Evolutionary conservation across 805 yeast genomes (phyloP).

Genomic region (Clavispora fructus): DNA sequence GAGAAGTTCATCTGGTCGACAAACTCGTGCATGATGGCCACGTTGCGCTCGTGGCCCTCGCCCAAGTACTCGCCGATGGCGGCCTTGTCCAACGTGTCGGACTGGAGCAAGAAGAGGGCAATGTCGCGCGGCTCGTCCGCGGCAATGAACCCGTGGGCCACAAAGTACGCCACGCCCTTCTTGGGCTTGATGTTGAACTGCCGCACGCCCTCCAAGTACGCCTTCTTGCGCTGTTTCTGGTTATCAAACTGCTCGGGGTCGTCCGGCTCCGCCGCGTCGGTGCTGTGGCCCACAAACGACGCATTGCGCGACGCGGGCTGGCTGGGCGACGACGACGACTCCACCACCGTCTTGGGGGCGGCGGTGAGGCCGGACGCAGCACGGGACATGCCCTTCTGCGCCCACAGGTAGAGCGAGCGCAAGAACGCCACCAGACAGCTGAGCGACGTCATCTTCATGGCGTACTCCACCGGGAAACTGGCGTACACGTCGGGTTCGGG

Average conservation of each 20-base stretch:
- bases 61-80: slow-evolving; percentile 90
- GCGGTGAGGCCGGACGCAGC: not conserved
- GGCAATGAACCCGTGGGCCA: slow-evolving; percentile 58
- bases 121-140: slow-evolving; percentile 60
- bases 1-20: slow-evolving; percentile 82
- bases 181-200: slow-evolving; percentile 83
- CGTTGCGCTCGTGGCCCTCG: slow-evolving; percentile 73
- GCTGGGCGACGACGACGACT: slow-evolving; percentile 22
- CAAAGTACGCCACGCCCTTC: slow-evolving; percentile 62
- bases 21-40: slow-evolving; percentile 87
- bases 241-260: slow-evolving; percentile 83
- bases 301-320: slow-evolving; percentile 25
- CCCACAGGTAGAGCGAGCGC: slow-evolving; percentile 80
- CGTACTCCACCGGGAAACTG: slow-evolving; percentile 72
- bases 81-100: slow-evolving; percentile 76
- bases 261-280: slow-evolving; percentile 42
- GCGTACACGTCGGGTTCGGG: slow-evolving; percentile 52
- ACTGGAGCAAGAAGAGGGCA: slow-evolving; percentile 66
- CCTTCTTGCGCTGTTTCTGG: slow-evolving; percentile 77
- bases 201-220: slow-evolving; percentile 68
- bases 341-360: not conserved
- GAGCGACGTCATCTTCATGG: slow-evolving; percentile 76
- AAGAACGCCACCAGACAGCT: slow-evolving; percentile 77
- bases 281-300: slow-evolving; percentile 17
- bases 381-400: slow-evolving; percentile 50